Conservation (phyloP, 2,329 filamentous ascomycete genomes). For the Paraphaeosphaeria sporulosa region DNA sequence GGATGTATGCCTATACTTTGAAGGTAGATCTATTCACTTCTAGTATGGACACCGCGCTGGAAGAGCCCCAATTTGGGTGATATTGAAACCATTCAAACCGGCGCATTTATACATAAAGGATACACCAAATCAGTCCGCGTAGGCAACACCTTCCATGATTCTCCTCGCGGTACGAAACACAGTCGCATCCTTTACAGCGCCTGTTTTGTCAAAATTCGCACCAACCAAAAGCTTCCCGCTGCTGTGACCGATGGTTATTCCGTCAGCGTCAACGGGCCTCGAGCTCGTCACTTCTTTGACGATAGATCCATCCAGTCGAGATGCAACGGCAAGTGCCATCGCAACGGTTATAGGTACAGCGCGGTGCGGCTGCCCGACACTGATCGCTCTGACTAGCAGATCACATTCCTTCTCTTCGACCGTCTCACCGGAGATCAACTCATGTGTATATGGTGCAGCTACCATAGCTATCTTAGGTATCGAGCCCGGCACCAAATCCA, state of each 20-base stretch:
- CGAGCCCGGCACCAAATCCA: slow-evolving; percentile 56
- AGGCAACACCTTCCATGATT: slow-evolving; percentile 36
- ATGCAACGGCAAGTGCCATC: slow-evolving; percentile 45
- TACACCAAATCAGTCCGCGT: slow-evolving; percentile 20
- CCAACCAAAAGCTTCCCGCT: slow-evolving; percentile 34
- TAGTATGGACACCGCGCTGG: background rate
- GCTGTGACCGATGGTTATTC: slow-evolving; percentile 35
- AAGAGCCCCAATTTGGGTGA: background rate
- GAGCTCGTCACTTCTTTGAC: slow-evolving; percentile 23
- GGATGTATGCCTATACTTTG: background rate
- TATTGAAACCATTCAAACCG: background rate
- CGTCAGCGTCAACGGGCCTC: slow-evolving; percentile 21
- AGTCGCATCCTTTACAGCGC: slow-evolving; percentile 23
- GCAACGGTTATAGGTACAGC: slow-evolving; percentile 48
- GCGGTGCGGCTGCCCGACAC: slow-evolving; percentile 48
- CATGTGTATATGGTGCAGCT: slow-evolving; percentile 41
- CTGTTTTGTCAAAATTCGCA: slow-evolving; percentile 25
- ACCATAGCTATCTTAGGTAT: slow-evolving; percentile 68
- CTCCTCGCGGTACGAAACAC: slow-evolving; percentile 36
- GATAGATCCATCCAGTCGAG: slow-evolving; percentile 26
- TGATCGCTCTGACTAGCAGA: slow-evolving; percentile 46
- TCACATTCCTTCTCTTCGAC: slow-evolving; percentile 32
- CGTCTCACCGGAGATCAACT: slow-evolving; percentile 40
- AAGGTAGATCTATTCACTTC: background rate
- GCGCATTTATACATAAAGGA: background rate